Percentiles rank a stretch among this genome's conserved stretches.
Evolutionary conservation across 345 rosid genomes (phyloP).

Genomic region (Salix dunnii): DNA sequence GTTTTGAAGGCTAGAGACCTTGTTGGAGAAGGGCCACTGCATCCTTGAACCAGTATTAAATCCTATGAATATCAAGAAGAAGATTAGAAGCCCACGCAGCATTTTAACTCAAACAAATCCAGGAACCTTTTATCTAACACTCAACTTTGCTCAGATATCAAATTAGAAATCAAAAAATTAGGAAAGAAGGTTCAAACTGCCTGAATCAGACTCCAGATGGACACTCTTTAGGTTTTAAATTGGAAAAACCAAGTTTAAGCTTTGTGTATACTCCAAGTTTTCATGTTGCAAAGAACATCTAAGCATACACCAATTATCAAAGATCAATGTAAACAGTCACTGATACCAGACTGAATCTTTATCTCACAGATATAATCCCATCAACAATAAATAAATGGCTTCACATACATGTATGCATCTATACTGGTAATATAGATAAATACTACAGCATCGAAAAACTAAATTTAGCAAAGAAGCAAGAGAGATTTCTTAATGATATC

Average conservation of each 20-base stretch:
- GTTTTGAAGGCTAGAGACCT: slow-evolving; percentile 40
- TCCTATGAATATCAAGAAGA: slow-evolving; percentile 25
- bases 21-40: slow-evolving; percentile 55
- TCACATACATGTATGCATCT: background rate
- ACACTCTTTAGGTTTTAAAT: background rate
- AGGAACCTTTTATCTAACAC: background rate
- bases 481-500: background rate
- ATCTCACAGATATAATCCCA: background rate
- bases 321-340: background rate
- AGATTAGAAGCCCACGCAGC: background rate
- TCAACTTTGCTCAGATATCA: background rate
- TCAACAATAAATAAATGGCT: background rate
- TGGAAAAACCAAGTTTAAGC: background rate
- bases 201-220: background rate
- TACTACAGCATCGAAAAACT: background rate
- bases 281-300: background rate
- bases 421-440: background rate
- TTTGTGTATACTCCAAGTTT: background rate
- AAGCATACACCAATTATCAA: background rate
- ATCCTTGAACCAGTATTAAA: slow-evolving; percentile 33
- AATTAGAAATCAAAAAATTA: background rate
- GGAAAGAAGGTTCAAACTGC: background rate
- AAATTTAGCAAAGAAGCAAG: background rate
- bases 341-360: background rate
- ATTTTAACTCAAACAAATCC: background rate